Percentiles rank a stretch among this genome's conserved stretches.
Conservation (phyloP, 768 basidiomycete species). For the Amyloporia xantha region DNA sequence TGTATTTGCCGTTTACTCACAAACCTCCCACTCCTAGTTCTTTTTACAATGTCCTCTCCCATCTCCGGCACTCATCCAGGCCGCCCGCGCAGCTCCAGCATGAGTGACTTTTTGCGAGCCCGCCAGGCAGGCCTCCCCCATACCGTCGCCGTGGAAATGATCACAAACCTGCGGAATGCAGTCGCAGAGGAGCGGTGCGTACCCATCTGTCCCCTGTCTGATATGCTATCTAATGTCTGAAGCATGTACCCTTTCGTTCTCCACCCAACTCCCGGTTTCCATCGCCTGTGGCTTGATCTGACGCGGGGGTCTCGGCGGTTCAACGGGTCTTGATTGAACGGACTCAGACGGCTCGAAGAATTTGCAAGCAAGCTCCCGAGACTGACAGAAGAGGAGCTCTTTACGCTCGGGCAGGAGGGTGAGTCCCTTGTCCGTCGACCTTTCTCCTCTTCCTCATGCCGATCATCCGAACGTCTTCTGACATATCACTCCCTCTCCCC, state of each 20-base stretch:
- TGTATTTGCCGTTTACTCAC: too few relatives aligned
- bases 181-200: slow-evolving; percentile 13
- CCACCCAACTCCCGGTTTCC: too few relatives aligned
- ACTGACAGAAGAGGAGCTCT: slow-evolving; percentile 18
- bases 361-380: slow-evolving; percentile 15
- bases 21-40: too few relatives aligned
- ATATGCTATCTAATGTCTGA: too few relatives aligned
- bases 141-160: background rate
- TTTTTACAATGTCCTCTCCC: too few relatives aligned
- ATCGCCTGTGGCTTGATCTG: too few relatives aligned
- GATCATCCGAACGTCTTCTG: background rate
- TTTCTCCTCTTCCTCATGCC: background rate
- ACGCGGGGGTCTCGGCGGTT: too few relatives aligned
- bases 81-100: slow-evolving; percentile 14
- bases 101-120: slow-evolving; percentile 11
- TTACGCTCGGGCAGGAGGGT: slow-evolving; percentile 16
- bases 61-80: slow-evolving; percentile 6
- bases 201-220: too few relatives aligned
- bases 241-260: too few relatives aligned
- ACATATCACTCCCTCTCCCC: too few relatives aligned
- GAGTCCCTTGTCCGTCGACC: background rate
- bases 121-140: background rate
- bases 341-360: background rate
- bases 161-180: slow-evolving; percentile 2
- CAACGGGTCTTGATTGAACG: too few relatives aligned